Percentiles rank a stretch among this genome's conserved stretches.
phyloP scores from a whole-genome alignment of 306 rosid species.

The Betula pendula region DNA sequence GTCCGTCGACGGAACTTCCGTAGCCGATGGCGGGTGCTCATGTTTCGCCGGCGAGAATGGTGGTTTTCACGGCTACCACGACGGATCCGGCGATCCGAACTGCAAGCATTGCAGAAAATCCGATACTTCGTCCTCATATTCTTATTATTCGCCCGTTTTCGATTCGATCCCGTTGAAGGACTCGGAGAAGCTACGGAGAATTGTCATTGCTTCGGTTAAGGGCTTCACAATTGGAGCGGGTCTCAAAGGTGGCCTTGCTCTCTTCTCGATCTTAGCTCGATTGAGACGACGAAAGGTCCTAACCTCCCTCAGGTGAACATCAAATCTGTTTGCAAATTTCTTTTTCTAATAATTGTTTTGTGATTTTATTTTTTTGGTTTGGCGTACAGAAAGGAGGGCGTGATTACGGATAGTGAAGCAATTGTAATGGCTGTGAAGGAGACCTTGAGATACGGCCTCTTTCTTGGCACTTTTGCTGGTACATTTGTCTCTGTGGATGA shows the following conservation, averaged over 20 bases:
- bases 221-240: constrained; percentile 97
- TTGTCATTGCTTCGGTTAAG: constrained; percentile 69
- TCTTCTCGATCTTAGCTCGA: constrained; percentile 80
- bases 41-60: constrained; percentile 28
- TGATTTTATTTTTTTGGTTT: neutral
- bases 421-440: constrained; percentile 71
- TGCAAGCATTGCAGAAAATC: constrained; percentile 40
- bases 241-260: constrained; percentile 89
- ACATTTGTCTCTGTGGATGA: constrained; percentile 87
- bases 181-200: constrained; percentile 60
- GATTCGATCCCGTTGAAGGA: constrained; percentile 44
- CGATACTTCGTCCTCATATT: constrained; percentile 29
- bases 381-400: constrained; percentile 55
- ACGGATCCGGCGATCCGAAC: constrained; percentile 18
- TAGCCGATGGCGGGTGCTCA: constrained; percentile 27
- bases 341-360: neutral
- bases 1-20: constrained; percentile 29
- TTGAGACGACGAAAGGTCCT: constrained; percentile 58
- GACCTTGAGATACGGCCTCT: constrained; percentile 86
- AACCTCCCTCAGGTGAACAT: constrained; percentile 51
- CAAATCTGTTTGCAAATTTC: neutral
- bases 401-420: constrained; percentile 63
- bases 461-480: constrained; percentile 91
- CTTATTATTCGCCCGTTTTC: constrained; percentile 30
- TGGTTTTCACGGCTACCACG: constrained; percentile 18